Percentiles rank a stretch among this genome's conserved stretches.
Conservation (phyloP, 495 filamentous ascomycete species). For the Hypoxylon lienhwacheense region DNA sequence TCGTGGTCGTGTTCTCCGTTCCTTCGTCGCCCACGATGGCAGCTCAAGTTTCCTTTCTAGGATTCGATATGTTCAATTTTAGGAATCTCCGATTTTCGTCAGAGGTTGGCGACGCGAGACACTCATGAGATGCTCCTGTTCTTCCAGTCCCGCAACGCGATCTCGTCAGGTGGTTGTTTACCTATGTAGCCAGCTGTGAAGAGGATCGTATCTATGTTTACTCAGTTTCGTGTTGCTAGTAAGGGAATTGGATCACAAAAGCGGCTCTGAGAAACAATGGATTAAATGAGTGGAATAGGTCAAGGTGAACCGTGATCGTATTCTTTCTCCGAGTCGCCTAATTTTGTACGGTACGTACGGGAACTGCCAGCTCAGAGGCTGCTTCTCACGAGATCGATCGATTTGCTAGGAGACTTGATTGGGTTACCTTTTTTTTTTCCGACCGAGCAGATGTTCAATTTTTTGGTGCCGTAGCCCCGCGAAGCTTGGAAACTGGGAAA, state of each 20-base stretch:
- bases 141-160: background rate
- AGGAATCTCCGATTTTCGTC: too few relatives aligned
- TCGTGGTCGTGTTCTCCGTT: too few relatives aligned
- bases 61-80: too few relatives aligned
- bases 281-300: constrained; percentile 2
- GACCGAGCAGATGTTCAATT: constrained; percentile 22
- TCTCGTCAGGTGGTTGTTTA: background rate
- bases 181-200: background rate
- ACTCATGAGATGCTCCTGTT: too few relatives aligned
- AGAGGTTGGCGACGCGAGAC: too few relatives aligned
- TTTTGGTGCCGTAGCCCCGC: constrained; percentile 31
- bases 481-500: constrained; percentile 17
- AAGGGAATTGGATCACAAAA: constrained; percentile 6
- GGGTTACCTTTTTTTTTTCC: constrained; percentile 9
- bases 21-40: too few relatives aligned
- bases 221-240: background rate
- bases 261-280: constrained; percentile 6
- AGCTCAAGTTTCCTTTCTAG: too few relatives aligned
- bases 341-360: constrained; percentile 9
- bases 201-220: constrained; percentile 5
- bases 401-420: constrained; percentile 13
- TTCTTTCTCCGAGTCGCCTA: constrained; percentile 8
- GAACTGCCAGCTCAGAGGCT: constrained; percentile 28
- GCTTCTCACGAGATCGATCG: constrained; percentile 10
- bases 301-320: constrained; percentile 2